Base-by-base conservation (phyloP, 2,329 filamentous ascomycete species). In the Sporothrix variecibatus region DNA sequence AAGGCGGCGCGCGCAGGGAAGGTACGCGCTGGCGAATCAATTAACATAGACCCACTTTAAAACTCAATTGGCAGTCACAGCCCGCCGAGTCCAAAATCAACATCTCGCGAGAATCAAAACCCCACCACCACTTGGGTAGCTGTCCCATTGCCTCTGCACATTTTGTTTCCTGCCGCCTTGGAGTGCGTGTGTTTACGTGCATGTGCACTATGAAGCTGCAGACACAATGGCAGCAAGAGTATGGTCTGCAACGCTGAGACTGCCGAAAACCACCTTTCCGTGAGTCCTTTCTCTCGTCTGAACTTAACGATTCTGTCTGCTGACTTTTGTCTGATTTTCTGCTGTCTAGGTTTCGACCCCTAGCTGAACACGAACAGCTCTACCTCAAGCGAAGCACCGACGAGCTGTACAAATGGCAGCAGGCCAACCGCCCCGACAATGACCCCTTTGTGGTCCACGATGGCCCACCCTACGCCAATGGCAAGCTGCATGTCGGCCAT, bases 391-490 rank as follows among this genome's bases (percentile, higher is more conserved):
- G 89, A 88, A 96, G 92, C 83, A 92, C 94, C 82, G 93, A 97
- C 84, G 91, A 95, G 71, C 87, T 98, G 17, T 99, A 98, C 84
- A 85, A 89, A 79, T 98, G 95, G 95, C 96, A 99, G 85, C 86
- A 87, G 76, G 81, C 82, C 73, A 83, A 86, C 75, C 84, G 89
- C 76, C 84, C 88, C 2, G 82, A 81, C 43, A 83, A 88, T 49
- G 83, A 89, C 60, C 86, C 87, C 0, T 99, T 98, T 77, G 85
- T 94, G 1, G 86, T 99, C 9, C 96, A 98, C 80, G 96, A 99
- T 90, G 96, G 96, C 0, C 96, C 96, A 0, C 96, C 96, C 0
- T 99, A 98, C 81, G 96, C 96, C 76, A 99, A 99, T 84, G 96
- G 96, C 17, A 89, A 88, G 62, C 88, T 99, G 11, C 96, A 99